A percentile compares a stretch with the other conserved stretches of the same genome.
Conservation (phyloP, 257 asterid species). For the Lycium ferocissimum region DNA sequence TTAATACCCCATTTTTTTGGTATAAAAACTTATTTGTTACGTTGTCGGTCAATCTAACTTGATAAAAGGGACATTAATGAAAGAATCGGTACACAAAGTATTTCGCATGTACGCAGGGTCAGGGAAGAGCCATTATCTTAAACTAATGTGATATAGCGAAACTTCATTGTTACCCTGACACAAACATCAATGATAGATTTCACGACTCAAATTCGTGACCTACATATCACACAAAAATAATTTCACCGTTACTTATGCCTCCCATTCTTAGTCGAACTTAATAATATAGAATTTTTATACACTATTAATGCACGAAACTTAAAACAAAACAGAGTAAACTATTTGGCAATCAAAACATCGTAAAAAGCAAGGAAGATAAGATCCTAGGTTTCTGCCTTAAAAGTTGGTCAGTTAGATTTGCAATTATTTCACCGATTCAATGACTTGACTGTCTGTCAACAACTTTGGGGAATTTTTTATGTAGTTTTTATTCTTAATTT, state of each 20-base stretch:
- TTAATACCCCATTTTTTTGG: no score
- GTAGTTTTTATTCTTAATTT: no score
- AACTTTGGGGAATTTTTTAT: neutral
- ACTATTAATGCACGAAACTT: no score
- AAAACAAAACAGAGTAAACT: neutral
- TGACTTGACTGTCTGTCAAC: constrained; percentile 8
- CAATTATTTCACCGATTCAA: neutral
- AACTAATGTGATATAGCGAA: neutral
- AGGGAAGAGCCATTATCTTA: no score
- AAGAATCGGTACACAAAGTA: neutral
- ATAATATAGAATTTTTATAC: no score
- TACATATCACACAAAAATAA: neutral
- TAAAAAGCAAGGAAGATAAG: neutral
- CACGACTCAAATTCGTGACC: neutral
- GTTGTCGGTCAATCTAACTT: no score
- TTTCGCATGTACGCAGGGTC: neutral
- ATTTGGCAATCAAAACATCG: constrained; percentile 11
- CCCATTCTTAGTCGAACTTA: neutral
- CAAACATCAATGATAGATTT: neutral
- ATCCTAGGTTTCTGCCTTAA: constrained; percentile 29
- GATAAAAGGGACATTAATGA: neutral
- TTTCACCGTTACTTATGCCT: neutral
- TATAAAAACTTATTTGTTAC: no score
- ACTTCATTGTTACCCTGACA: accelerated
- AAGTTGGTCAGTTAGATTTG: constrained; percentile 7